phyloP scores from a whole-genome alignment of 352 stramenopile species.

The Globisporangium barbulae region DNA sequence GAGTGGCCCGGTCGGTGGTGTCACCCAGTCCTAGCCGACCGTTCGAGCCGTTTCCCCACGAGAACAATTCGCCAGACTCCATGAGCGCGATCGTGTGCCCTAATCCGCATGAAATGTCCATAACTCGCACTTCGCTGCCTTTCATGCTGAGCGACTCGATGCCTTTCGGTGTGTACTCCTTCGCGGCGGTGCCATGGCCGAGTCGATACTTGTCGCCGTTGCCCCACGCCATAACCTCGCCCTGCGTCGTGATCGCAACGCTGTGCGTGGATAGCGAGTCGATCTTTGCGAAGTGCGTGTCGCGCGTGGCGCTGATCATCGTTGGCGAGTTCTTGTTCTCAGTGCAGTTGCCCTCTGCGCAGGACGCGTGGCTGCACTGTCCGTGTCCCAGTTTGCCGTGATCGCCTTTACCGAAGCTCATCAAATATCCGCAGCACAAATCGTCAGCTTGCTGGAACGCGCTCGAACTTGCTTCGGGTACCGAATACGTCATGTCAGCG shows the following conservation, averaged over 20 bases:
- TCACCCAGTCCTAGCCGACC: slow-evolving; percentile 78
- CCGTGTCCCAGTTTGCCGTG: slow-evolving; percentile 82
- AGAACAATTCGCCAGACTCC: slow-evolving; percentile 61
- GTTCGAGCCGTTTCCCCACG: slow-evolving; percentile 86
- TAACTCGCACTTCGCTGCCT: slow-evolving; percentile 33
- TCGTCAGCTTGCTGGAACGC: slow-evolving; percentile 27
- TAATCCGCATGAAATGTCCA: slow-evolving; percentile 59
- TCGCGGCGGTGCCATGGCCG: slow-evolving; percentile 64
- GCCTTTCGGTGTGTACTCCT: slow-evolving; percentile 63
- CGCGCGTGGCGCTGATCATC: slow-evolving; percentile 49
- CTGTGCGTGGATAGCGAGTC: slow-evolving; percentile 84
- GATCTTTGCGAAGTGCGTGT: slow-evolving; percentile 58
- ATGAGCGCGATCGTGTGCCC: slow-evolving; percentile 65
- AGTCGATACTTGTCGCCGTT: slow-evolving; percentile 84
- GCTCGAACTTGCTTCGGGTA: slow-evolving; percentile 21
- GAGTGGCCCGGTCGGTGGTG: slow-evolving; percentile 60
- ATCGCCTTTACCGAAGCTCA: slow-evolving; percentile 85
- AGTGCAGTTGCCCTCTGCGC: slow-evolving; percentile 73
- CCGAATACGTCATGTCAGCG: slow-evolving; percentile 32
- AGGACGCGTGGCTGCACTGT: slow-evolving; percentile 58
- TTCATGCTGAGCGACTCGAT: slow-evolving; percentile 64
- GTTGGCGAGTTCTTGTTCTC: slow-evolving; percentile 79
- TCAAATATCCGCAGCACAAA: slow-evolving; percentile 39
- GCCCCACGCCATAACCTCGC: slow-evolving; percentile 74
- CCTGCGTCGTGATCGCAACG: slow-evolving; percentile 60